These are phyloP conservation scores for Suillus fuscotomentosus DNA, from an alignment of 768 basidiomycete genomes.

Conservation along the genomic window DNA sequence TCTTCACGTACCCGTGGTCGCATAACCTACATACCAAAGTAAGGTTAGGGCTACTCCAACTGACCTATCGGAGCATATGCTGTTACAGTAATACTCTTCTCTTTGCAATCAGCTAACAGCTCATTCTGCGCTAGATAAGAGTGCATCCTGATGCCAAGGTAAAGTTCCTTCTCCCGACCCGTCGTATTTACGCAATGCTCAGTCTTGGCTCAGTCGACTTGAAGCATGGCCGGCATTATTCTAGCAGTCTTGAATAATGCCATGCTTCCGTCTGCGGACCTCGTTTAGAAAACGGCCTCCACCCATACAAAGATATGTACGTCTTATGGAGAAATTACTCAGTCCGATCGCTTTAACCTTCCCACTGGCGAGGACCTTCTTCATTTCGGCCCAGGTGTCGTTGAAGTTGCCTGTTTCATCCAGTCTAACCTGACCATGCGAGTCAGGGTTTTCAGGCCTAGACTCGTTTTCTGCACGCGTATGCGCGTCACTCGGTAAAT, in stretches of 20 bases:
- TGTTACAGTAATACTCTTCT: constrained; percentile 31
- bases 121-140: constrained; percentile 31
- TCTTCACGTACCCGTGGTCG: constrained; percentile 25
- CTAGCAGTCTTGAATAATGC: constrained; percentile 21
- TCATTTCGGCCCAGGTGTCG: constrained; percentile 30
- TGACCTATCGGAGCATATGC: constrained; percentile 33
- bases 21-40: constrained; percentile 19
- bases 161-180: not conserved
- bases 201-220: constrained; percentile 23
- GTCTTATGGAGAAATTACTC: constrained; percentile 35
- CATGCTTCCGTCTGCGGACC: constrained; percentile 15
- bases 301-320: constrained; percentile 3
- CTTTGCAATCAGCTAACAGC: constrained; percentile 25
- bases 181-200: not conserved
- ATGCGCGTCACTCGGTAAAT: not conserved
- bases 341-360: constrained; percentile 32
- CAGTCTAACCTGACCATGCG: constrained; percentile 12
- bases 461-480: constrained; percentile 2
- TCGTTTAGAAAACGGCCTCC: not conserved
- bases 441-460: constrained; percentile 15
- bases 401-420: constrained; percentile 19
- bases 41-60: not conserved
- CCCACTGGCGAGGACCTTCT: constrained; percentile 15
- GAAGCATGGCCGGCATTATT: constrained; percentile 33
- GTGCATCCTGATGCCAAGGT: constrained; percentile 31